Evolutionary conservation across 768 basidiomycete genomes (phyloP).

Genomic region (Suillus cothurnatus): DNA sequence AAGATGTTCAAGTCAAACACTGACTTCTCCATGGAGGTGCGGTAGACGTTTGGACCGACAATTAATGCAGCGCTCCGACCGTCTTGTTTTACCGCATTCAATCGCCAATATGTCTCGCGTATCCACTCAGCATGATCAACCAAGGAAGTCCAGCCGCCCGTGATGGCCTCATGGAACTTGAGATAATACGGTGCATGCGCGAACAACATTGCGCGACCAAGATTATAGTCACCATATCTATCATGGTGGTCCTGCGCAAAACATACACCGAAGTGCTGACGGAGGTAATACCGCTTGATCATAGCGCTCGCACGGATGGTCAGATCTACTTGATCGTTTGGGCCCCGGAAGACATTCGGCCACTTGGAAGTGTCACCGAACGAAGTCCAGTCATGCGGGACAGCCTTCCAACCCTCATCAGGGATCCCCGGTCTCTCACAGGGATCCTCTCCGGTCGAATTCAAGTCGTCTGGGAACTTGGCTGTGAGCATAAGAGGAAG

Average conservation of each 20-base stretch:
- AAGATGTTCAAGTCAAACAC: not conserved
- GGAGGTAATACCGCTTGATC: constrained; percentile 1
- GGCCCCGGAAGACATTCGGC: not conserved
- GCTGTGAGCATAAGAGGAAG: not conserved
- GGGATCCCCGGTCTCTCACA: not conserved
- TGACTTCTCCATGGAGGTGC: not conserved
- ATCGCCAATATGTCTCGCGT: constrained; percentile 3
- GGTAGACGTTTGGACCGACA: not conserved
- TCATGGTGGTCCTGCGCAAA: constrained; percentile 4
- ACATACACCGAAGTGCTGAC: not conserved
- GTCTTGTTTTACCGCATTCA: not conserved
- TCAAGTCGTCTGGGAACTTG: not conserved
- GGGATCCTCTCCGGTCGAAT: not conserved
- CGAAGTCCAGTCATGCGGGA: constrained; percentile 4
- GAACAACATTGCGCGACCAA: not conserved
- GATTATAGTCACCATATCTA: not conserved
- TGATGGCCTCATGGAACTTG: not conserved
- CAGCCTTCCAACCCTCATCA: not conserved
- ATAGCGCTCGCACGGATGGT: not conserved
- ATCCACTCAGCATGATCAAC: constrained; percentile 4
- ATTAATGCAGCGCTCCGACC: not conserved
- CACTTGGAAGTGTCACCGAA: constrained; percentile 5
- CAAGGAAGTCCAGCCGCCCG: not conserved
- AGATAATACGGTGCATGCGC: constrained; percentile 1
- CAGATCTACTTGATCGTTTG: not conserved